These are phyloP conservation scores for Starmera stellimalicola DNA, from an alignment of 1,139 yeast genomes.

Conservation along the genomic window DNA sequence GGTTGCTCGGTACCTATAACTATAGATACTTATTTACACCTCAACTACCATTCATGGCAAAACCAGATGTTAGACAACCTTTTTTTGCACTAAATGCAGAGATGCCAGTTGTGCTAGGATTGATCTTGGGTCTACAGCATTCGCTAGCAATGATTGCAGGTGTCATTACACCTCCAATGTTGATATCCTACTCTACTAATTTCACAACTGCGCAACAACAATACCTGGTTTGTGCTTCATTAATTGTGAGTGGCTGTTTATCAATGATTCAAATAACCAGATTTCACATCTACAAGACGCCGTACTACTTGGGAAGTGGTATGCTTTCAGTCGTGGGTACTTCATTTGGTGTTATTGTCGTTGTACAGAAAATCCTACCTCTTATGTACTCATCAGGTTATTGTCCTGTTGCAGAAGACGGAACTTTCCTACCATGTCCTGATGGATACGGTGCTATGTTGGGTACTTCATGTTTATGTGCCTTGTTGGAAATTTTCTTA, in stretches of 20 bases:
- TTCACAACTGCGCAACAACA: slow-evolving; percentile 41
- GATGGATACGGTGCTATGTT: slow-evolving; percentile 83
- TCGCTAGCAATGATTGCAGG: slow-evolving; percentile 88
- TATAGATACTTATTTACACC: slow-evolving; percentile 71
- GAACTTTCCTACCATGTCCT: slow-evolving; percentile 69
- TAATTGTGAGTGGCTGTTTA: slow-evolving; percentile 67
- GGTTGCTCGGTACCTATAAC: slow-evolving; percentile 75
- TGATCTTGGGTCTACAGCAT: slow-evolving; percentile 74
- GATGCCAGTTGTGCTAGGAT: slow-evolving; percentile 70
- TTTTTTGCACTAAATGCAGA: slow-evolving; percentile 73
- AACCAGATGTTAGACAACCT: slow-evolving; percentile 50
- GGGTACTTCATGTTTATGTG: slow-evolving; percentile 73
- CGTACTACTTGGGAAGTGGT: slow-evolving; percentile 79
- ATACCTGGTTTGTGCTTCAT: slow-evolving; percentile 69
- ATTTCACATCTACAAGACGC: slow-evolving; percentile 62
- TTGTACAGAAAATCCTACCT: slow-evolving; percentile 68
- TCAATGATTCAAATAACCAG: slow-evolving; percentile 75
- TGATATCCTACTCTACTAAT: slow-evolving; percentile 55
- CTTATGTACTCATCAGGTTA: slow-evolving; percentile 67
- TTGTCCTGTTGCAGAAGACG: slow-evolving; percentile 54
- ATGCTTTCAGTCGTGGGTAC: slow-evolving; percentile 83
- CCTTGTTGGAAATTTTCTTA: slow-evolving; percentile 57
- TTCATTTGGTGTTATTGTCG: slow-evolving; percentile 78
- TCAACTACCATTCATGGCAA: slow-evolving; percentile 54
- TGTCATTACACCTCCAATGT: slow-evolving; percentile 74